A percentile compares a stretch with the other conserved stretches of the same genome.
Evolutionary conservation across 768 basidiomycete species (phyloP).

Genomic region (Leccinellum albellum): DNA sequence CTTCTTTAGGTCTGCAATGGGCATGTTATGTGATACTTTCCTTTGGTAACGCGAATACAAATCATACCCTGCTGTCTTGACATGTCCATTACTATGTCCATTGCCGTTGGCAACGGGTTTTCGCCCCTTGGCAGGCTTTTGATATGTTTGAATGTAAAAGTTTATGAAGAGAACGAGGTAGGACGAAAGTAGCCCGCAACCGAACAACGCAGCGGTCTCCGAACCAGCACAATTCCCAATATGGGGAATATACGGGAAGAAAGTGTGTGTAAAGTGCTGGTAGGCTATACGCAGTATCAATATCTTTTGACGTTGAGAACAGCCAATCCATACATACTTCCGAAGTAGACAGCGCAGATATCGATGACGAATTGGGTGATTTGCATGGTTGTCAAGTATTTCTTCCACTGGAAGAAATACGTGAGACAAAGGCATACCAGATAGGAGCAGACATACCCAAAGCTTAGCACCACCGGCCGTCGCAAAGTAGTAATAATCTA

Average conservation of each 20-base stretch:
- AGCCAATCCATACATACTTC: slow-evolving; percentile 57
- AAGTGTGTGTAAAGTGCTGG: slow-evolving; percentile 70
- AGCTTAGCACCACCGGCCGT: slow-evolving; percentile 95
- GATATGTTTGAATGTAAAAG: slow-evolving; percentile 86
- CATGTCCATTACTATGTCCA: slow-evolving; percentile 46
- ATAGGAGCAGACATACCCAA: slow-evolving; percentile 60
- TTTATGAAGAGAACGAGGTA: slow-evolving; percentile 96
- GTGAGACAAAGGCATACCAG: slow-evolving; percentile 1
- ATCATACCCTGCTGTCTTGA: slow-evolving; percentile 34
- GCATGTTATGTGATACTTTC: not conserved
- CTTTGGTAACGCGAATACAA: not conserved
- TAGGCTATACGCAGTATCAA: slow-evolving; percentile 48
- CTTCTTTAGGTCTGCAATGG: slow-evolving; percentile 31
- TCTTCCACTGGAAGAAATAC: slow-evolving; percentile 77
- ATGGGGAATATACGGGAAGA: slow-evolving; percentile 62
- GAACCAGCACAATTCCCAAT: slow-evolving; percentile 84
- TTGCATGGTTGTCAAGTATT: slow-evolving; percentile 95
- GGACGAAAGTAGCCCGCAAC: slow-evolving; percentile 81
- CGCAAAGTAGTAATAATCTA: slow-evolving; percentile 99
- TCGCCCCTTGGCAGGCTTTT: slow-evolving; percentile 50
- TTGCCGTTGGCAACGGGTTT: slow-evolving; percentile 38
- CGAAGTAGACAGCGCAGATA: slow-evolving; percentile 87
- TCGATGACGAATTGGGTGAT: slow-evolving; percentile 96
- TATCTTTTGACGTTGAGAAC: not conserved
- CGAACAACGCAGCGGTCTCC: slow-evolving; percentile 83